Base-by-base conservation (phyloP, 176 grass and related monocot species). In the Chrysopogon serrulatus region DNA sequence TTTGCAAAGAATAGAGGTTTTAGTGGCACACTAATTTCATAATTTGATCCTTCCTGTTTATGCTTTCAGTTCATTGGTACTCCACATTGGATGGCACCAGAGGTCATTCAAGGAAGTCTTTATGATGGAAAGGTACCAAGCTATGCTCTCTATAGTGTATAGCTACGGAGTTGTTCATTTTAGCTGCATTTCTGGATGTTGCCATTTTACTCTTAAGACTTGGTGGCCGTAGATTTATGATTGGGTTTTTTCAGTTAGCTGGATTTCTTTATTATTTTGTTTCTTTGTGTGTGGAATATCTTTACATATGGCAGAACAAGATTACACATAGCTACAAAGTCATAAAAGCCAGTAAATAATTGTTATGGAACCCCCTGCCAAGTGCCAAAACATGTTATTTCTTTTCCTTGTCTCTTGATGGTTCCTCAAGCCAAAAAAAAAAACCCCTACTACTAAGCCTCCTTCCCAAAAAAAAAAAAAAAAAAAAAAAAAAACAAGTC, bases 41-140 rank as follows among this genome's bases (percentile, higher is more conserved):
- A 73, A 79, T 39, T 28, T 5, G n/a, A n/a, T 48, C 44, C 12
- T 28, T 88, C 45, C 83, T 93, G 54, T 79, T 83, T 87, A 82
- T 82, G 15, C 72, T 90, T 84, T 92, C 87, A 99, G 96, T 93
- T 99, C 74, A 99, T 99, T 85, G 96, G 96, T 19, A 99, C 96
- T 87, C 96, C 96, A 33, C 96, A 99, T 82, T 99, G 96, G 96
- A 99, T 99, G 96, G 96, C 96, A 35, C 96, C 96, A 48, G 96
- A 99, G 91, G 96, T 99, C 80, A 99, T 99, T 85, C 96, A 99
- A 96, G 93, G 94, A 90, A 99, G 86, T 83, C 96, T 93, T 66
- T 99, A 99, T 92, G 96, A 99, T 92, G 96, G 96, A 83, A 99
- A 99, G 93, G 96, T 98, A 90, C 26, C 77, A 12, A 33, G 34